Evolutionary conservation across 352 stramenopile species (phyloP).

Genomic region (Phytopythium kandeliae): DNA sequence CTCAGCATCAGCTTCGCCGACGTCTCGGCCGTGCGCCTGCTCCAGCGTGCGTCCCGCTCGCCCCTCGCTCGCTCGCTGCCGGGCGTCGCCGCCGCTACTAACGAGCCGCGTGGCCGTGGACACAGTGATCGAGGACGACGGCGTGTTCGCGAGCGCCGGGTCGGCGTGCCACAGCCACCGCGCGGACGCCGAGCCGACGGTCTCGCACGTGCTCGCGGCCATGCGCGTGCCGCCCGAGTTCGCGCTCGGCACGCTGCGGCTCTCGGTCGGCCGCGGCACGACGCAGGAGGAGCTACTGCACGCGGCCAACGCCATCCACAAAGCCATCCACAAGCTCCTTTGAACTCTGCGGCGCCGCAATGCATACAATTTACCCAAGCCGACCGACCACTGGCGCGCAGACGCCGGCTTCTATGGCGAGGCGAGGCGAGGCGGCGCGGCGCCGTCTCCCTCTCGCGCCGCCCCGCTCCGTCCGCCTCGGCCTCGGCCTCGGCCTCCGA

Average conservation of each 20-base stretch:
- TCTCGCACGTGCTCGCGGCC: conserved; percentile 90
- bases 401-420: conserved; percentile 8
- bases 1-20: conserved; percentile 93
- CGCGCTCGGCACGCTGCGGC: conserved; percentile 90
- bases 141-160: conserved; percentile 89
- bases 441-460: no score
- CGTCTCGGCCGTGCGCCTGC: conserved; percentile 79
- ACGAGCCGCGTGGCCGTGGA: no score
- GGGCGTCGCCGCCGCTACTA: no score
- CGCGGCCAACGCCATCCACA: conserved; percentile 80
- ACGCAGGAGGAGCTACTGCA: conserved; percentile 82
- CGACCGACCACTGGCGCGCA: no score
- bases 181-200: conserved; percentile 11
- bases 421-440: not conserved
- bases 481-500: no score
- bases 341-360: conserved; percentile 3
- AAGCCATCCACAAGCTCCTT: conserved; percentile 33
- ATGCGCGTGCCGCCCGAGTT: conserved; percentile 89
- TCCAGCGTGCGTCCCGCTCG: conserved; percentile 42
- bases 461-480: no score
- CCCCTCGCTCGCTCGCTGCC: not conserved
- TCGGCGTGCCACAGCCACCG: conserved; percentile 91
- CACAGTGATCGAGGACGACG: conserved; percentile 69
- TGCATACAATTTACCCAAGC: not conserved
- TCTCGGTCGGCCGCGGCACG: conserved; percentile 92